Percentiles rank a stretch among this genome's conserved stretches.
Conservation (phyloP, 2,329 filamentous ascomycete species). For the Cladophialophora bantiana region DNA sequence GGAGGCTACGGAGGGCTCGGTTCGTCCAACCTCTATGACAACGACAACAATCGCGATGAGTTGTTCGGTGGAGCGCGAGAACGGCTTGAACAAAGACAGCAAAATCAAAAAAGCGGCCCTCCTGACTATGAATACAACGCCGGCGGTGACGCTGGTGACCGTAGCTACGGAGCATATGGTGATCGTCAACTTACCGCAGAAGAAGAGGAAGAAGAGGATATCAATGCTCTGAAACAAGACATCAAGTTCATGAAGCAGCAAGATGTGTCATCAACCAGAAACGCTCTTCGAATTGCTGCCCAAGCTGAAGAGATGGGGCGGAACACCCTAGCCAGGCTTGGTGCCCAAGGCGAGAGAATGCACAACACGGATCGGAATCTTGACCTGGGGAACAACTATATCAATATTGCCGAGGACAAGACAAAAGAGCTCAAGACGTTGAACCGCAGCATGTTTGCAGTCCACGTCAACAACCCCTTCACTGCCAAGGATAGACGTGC, state of each 20-base stretch:
- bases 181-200: slow-evolving; percentile 82
- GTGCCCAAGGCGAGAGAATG: slow-evolving; percentile 78
- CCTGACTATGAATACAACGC: slow-evolving; percentile 47
- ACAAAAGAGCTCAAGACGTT: slow-evolving; percentile 82
- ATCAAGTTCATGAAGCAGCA: slow-evolving; percentile 79
- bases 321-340: slow-evolving; percentile 74
- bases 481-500: slow-evolving; percentile 71
- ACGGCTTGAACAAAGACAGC: slow-evolving; percentile 55
- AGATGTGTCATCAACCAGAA: slow-evolving; percentile 74
- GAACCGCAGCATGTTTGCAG: slow-evolving; percentile 89
- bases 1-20: slow-evolving; percentile 66
- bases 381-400: slow-evolving; percentile 78
- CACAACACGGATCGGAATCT: slow-evolving; percentile 84
- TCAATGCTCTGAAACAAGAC: slow-evolving; percentile 74
- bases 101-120: slow-evolving; percentile 42
- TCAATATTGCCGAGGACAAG: slow-evolving; percentile 77
- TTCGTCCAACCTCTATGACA: slow-evolving; percentile 57
- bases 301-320: slow-evolving; percentile 75
- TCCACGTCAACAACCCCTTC: slow-evolving; percentile 79
- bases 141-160: slow-evolving; percentile 46
- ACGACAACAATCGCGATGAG: slow-evolving; percentile 63
- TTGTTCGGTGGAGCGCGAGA: slow-evolving; percentile 65
- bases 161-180: slow-evolving; percentile 62
- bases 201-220: slow-evolving; percentile 75
- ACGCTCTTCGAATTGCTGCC: slow-evolving; percentile 71